Evolutionary conservation across 1,139 yeast genomes (phyloP).

Genomic region (Groenewaldozyma auringiensis): DNA sequence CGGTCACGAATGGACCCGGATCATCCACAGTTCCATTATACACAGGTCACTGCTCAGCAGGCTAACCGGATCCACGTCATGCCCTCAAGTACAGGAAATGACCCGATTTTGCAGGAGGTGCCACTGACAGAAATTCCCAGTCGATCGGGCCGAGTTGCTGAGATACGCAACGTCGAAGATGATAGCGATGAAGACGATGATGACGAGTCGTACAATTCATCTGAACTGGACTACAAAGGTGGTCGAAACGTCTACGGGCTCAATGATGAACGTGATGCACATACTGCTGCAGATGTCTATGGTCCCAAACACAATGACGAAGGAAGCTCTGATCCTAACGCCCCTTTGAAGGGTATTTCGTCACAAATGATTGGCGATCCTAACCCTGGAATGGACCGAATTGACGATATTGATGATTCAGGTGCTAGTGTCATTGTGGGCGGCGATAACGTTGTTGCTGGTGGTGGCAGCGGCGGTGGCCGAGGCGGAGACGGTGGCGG

Average conservation of each 20-base stretch:
- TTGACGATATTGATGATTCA: no score
- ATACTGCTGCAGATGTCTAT: slow-evolving; percentile 10
- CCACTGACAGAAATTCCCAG: slow-evolving; percentile 7
- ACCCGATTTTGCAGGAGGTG: slow-evolving; percentile 46
- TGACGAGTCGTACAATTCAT: slow-evolving; percentile 11
- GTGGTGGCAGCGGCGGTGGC: neutral
- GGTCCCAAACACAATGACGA: slow-evolving; percentile 14
- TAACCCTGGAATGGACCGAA: slow-evolving; percentile 1
- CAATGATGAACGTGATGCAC: slow-evolving; percentile 42
- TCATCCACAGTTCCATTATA: slow-evolving; percentile 72
- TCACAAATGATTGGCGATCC: neutral
- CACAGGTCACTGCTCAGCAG: slow-evolving; percentile 66
- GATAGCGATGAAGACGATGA: slow-evolving; percentile 13
- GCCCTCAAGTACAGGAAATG: slow-evolving; percentile 69
- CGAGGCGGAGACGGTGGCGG: neutral
- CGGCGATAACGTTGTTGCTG: slow-evolving; percentile 1
- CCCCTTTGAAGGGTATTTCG: slow-evolving; percentile 2
- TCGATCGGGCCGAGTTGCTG: slow-evolving; percentile 7
- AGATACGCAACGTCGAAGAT: slow-evolving; percentile 3
- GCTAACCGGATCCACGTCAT: slow-evolving; percentile 51
- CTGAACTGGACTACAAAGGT: slow-evolving; percentile 23
- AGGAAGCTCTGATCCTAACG: slow-evolving; percentile 6
- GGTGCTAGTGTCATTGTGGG: neutral
- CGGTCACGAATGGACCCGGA: slow-evolving; percentile 58
- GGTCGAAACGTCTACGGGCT: slow-evolving; percentile 48